Evolutionary conservation across 345 rosid genomes (phyloP).

Genomic region (Lumnitzera racemosa): DNA sequence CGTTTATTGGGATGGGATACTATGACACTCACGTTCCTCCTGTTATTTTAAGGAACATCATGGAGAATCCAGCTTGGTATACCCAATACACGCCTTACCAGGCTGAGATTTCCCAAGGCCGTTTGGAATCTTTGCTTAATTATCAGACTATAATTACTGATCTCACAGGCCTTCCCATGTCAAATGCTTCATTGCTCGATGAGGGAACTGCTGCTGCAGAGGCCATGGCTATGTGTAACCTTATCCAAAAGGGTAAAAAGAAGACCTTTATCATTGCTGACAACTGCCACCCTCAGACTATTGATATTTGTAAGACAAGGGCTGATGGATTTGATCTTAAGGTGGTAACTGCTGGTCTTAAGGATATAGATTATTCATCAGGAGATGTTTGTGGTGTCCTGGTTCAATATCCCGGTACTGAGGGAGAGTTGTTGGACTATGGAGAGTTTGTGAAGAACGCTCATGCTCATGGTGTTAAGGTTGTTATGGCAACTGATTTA

Average conservation of each 20-base stretch:
- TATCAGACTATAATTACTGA: constrained; percentile 84
- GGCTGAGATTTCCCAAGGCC: constrained; percentile 94
- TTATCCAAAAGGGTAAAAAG: constrained; percentile 81
- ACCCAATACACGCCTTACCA: constrained; percentile 98
- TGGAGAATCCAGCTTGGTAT: constrained; percentile 99
- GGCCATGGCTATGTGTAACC: constrained; percentile 99
- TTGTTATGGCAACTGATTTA: constrained; percentile 91
- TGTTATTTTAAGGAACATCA: constrained; percentile 84
- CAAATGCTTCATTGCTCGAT: constrained; percentile 87
- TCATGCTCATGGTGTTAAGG: constrained; percentile 91
- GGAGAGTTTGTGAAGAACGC: constrained; percentile 81
- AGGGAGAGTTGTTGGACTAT: constrained; percentile 87
- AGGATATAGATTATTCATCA: constrained; percentile 63
- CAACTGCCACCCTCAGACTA: constrained; percentile 92
- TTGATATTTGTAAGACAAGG: constrained; percentile 86
- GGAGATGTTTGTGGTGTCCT: constrained; percentile 95
- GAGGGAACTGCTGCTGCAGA: constrained; percentile 99
- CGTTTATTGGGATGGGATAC: constrained; percentile 93
- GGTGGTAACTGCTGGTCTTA: constrained; percentile 59
- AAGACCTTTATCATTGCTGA: constrained; percentile 79
- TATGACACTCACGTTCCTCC: constrained; percentile 82
- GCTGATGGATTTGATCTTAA: constrained; percentile 84
- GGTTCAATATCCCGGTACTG: constrained; percentile 96
- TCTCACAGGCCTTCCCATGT: constrained; percentile 92
- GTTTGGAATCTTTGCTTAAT: constrained; percentile 89